phyloP scores from a whole-genome alignment of 2,329 filamentous ascomycete species.

The Tolypocladium paradoxum region DNA sequence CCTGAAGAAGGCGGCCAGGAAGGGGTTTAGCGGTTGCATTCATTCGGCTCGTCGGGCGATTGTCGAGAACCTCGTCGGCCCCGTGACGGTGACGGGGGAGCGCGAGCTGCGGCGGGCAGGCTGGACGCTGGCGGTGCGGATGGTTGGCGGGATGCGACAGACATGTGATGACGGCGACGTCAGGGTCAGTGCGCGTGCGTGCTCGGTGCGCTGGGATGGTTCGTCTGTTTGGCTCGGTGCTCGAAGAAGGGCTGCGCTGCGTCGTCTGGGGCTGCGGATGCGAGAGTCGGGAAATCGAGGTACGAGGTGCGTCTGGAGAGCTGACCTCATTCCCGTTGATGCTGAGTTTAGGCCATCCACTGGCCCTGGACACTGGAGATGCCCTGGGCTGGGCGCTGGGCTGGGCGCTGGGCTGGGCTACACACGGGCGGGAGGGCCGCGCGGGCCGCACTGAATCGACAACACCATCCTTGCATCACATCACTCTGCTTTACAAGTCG shows the following conservation, averaged over 20 bases:
- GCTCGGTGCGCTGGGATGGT: neutral
- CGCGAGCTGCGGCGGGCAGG: neutral
- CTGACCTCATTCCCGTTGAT: neutral
- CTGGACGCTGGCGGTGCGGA: neutral
- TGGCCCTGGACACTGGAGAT: neutral
- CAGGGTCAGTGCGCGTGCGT: neutral
- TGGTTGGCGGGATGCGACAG: neutral
- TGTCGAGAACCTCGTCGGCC: conserved; percentile 17
- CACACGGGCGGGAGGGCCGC: neutral
- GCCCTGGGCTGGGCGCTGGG: neutral
- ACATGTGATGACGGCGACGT: neutral
- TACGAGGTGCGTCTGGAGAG: neutral
- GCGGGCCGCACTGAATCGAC: neutral
- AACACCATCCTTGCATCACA: neutral
- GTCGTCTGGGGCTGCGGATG: neutral
- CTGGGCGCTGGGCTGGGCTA: neutral
- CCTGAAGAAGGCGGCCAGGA: conserved; percentile 96
- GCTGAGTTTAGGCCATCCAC: neutral
- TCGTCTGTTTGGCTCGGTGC: neutral
- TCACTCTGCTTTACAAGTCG: neutral
- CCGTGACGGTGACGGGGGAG: conserved; percentile 12
- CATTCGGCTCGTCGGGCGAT: conserved; percentile 23
- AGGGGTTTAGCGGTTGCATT: conserved; percentile 98
- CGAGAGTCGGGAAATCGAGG: neutral
- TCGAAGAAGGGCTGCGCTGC: neutral